Evolutionary conservation across 2,329 filamentous ascomycete genomes (phyloP).

Genomic region (Verticillium zaregamsianum): DNA sequence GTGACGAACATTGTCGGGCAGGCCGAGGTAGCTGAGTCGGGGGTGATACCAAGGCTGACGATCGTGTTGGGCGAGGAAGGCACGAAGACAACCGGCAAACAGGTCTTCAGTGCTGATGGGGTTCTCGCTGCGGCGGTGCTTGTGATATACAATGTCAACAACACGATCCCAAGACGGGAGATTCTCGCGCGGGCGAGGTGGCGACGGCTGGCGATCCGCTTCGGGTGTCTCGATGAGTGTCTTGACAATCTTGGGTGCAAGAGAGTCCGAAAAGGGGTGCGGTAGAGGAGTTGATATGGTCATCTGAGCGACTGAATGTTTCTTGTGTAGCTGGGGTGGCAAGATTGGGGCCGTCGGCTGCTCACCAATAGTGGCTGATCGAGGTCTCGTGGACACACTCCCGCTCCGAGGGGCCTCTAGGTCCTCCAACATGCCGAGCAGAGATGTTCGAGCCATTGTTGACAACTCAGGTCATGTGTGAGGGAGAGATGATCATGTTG

Average conservation of each 20-base stretch:
- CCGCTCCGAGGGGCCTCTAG: background rate
- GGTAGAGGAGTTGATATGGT: constrained; percentile 28
- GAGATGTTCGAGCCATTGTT: background rate
- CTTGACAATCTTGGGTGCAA: constrained; percentile 6
- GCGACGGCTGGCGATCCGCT: constrained; percentile 24
- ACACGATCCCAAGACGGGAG: constrained; percentile 29
- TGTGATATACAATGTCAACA: constrained; percentile 30
- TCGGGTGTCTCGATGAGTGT: constrained; percentile 5
- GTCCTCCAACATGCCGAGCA: background rate
- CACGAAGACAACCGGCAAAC: constrained; percentile 16
- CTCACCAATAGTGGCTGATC: background rate
- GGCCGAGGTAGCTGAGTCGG: constrained; percentile 14
- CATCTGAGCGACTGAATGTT: constrained; percentile 30
- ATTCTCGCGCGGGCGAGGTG: constrained; percentile 4
- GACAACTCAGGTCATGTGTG: background rate
- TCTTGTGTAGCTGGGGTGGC: constrained; percentile 31
- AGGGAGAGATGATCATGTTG: background rate
- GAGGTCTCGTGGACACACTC: background rate
- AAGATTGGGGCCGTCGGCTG: background rate
- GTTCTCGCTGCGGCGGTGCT: constrained; percentile 4
- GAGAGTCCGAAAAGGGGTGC: constrained; percentile 22
- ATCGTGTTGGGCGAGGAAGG: constrained; percentile 16
- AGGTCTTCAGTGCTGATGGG: background rate
- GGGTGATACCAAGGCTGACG: constrained; percentile 2
- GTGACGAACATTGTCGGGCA: constrained; percentile 21